Evolutionary conservation across 805 yeast genomes (phyloP).

Genomic region (Candida orba): DNA sequence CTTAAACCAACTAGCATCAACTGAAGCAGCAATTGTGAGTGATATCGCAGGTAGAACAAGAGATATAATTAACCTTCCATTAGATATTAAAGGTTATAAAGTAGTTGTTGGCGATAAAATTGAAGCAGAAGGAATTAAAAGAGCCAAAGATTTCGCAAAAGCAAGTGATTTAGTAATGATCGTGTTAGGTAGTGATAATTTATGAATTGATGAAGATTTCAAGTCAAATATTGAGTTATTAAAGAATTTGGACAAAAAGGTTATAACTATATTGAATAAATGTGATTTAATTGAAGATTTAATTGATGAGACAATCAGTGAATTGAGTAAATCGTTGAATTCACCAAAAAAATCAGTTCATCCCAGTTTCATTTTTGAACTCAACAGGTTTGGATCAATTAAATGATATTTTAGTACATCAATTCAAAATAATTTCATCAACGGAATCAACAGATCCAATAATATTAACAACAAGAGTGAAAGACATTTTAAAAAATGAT

Average conservation of each 20-base stretch:
- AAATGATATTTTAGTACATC: conserved; percentile 31
- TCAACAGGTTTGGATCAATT: conserved; percentile 50
- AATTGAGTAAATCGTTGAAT: conserved; percentile 18
- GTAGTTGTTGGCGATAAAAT: conserved; percentile 70
- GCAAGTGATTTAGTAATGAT: conserved; percentile 65
- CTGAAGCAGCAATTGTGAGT: conserved; percentile 88
- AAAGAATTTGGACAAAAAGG: conserved; percentile 18
- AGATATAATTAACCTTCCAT: conserved; percentile 73
- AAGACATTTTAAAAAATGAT: conserved; percentile 67
- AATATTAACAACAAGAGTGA: conserved; percentile 65
- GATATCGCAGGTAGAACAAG: conserved; percentile 91
- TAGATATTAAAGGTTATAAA: conserved; percentile 80
- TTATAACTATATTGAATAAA: conserved; percentile 52
- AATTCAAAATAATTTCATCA: conserved; percentile 43
- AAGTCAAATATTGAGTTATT: conserved; percentile 13
- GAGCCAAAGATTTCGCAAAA: conserved; percentile 58
- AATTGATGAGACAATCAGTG: conserved; percentile 16
- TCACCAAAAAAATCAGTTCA: conserved; percentile 21
- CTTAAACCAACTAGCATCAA: conserved; percentile 64
- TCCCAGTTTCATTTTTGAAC: conserved; percentile 53
- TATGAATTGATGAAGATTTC: conserved; percentile 32
- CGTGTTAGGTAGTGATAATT: conserved; percentile 46
- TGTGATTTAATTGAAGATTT: conserved; percentile 36
- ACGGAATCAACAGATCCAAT: conserved; percentile 56
- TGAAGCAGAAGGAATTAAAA: conserved; percentile 72